A percentile compares a stretch with the other conserved stretches of the same genome.
Conservation (phyloP, 2,329 filamentous ascomycete species). For the Parafenestella ontariensis region DNA sequence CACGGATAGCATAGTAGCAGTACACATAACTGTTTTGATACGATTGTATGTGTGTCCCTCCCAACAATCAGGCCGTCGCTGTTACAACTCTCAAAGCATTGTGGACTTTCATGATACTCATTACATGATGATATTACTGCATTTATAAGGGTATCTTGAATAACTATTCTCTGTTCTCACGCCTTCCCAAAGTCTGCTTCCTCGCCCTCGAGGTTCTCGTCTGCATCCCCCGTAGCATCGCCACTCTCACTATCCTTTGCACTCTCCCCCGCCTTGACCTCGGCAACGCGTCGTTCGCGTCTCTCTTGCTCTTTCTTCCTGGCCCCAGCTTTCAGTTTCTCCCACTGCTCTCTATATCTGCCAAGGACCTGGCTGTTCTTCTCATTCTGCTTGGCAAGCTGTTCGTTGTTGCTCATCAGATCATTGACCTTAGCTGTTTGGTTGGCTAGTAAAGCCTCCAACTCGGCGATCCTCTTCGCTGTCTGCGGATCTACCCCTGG, state of each 20-base stretch:
- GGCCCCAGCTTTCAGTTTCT: constrained; percentile 71
- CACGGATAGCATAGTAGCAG: too few species aligned
- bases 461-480: constrained; percentile 30
- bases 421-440: constrained; percentile 49
- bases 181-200: constrained; percentile 42
- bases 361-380: constrained; percentile 63
- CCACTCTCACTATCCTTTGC: constrained; percentile 25
- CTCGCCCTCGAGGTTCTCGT: constrained; percentile 14
- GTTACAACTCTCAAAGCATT: too few species aligned
- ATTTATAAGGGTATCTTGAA: too few species aligned
- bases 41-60: too few species aligned
- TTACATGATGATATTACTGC: too few species aligned
- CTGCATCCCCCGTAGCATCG: constrained; percentile 12
- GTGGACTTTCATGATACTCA: too few species aligned
- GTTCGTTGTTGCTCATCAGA: constrained; percentile 67
- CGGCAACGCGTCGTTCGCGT: constrained; percentile 22
- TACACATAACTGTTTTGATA: too few species aligned
- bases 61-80: too few species aligned
- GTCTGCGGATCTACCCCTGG: constrained; percentile 2
- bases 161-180: too few species aligned
- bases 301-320: constrained; percentile 44
- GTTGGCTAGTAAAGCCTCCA: constrained; percentile 35
- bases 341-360: constrained; percentile 70
- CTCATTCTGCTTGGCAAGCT: constrained; percentile 67
- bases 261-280: constrained; percentile 19